These are phyloP conservation scores for Penicillium sp. DNA, from an alignment of 2,329 filamentous ascomycete genomes.

Conservation along the genomic window DNA sequence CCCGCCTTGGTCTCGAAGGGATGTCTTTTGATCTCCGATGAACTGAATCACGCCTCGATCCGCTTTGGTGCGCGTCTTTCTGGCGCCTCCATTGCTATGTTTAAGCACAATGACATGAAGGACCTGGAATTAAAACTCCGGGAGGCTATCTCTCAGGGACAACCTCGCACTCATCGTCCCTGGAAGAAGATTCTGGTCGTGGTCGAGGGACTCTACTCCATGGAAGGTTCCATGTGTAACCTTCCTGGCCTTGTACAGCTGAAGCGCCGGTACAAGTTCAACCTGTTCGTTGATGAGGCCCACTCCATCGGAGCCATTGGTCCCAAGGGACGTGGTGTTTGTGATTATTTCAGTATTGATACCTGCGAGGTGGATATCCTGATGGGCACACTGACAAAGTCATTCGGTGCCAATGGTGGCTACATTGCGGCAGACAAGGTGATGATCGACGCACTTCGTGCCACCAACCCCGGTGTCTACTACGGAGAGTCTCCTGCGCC, in stretches of 20 bases:
- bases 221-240: slow-evolving; percentile 99
- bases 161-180: slow-evolving; percentile 94
- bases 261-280: slow-evolving; percentile 96
- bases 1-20: slow-evolving; percentile 89
- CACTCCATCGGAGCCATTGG: slow-evolving; percentile 94
- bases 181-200: slow-evolving; percentile 99
- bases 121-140: slow-evolving; percentile 82
- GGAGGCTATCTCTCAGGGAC: slow-evolving; percentile 91
- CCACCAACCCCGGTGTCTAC: slow-evolving; percentile 79
- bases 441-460: slow-evolving; percentile 87
- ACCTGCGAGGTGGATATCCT: slow-evolving; percentile 86
- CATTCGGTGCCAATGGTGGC: slow-evolving; percentile 95
- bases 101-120: slow-evolving; percentile 95
- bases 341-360: slow-evolving; percentile 94
- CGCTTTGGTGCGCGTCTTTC: slow-evolving; percentile 91
- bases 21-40: slow-evolving; percentile 91
- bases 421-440: slow-evolving; percentile 87
- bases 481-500: slow-evolving; percentile 86
- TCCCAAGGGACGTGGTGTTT: slow-evolving; percentile 83
- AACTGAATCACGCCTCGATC: slow-evolving; percentile 97
- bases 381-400: slow-evolving; percentile 98
- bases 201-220: slow-evolving; percentile 95
- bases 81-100: slow-evolving; percentile 90
- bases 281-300: slow-evolving; percentile 92
- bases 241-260: slow-evolving; percentile 83